These are phyloP conservation scores for Murraya koenigii DNA, from an alignment of 345 rosid genomes.

Conservation along the genomic window DNA sequence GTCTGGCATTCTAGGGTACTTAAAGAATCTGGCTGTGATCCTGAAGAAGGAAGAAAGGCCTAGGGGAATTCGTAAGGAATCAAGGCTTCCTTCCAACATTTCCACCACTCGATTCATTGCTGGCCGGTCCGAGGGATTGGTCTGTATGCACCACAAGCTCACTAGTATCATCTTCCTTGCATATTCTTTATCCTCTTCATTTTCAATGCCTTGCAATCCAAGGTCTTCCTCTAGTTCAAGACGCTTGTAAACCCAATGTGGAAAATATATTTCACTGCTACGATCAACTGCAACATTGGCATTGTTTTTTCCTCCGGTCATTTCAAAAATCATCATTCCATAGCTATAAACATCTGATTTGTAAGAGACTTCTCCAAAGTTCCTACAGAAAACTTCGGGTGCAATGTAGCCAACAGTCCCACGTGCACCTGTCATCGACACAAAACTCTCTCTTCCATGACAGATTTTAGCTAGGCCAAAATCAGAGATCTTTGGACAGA, in stretches of 20 bases:
- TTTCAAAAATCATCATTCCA: slow-evolving; percentile 5
- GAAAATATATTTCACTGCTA: slow-evolving; percentile 7
- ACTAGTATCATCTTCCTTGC: slow-evolving; percentile 6
- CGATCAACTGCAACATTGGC: background rate
- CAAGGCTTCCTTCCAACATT: slow-evolving; percentile 7
- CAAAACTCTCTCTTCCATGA: background rate
- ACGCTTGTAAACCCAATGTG: background rate
- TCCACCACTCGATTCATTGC: background rate
- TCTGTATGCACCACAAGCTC: slow-evolving; percentile 16
- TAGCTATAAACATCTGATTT: background rate
- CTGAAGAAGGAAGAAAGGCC: background rate
- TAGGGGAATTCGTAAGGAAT: background rate
- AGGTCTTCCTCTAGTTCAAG: background rate
- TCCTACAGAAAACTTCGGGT: background rate
- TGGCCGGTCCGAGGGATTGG: background rate
- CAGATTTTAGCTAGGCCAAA: background rate
- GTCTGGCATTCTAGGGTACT: background rate
- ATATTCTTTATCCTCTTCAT: background rate
- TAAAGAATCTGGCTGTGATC: background rate
- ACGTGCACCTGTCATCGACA: background rate
- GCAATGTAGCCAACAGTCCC: background rate
- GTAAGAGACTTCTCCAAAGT: background rate
- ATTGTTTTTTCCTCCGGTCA: background rate
- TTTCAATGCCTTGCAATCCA: background rate
- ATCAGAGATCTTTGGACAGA: background rate